Percentiles rank a stretch among this genome's conserved stretches.
Conservation (phyloP, 192 early-diverging fungal genomes). For the Backusella psychrophila region DNA sequence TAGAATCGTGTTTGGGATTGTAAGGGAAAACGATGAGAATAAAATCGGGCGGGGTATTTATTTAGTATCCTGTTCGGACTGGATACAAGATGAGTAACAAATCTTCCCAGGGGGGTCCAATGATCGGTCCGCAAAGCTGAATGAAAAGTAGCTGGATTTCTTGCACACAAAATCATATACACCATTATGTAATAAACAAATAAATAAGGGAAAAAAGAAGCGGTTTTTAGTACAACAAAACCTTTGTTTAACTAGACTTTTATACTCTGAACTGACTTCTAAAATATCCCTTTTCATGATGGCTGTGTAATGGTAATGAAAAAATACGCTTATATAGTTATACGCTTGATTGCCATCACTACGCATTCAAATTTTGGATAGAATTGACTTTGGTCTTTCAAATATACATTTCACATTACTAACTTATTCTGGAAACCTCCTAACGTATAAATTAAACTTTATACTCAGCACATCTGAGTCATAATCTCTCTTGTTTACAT, state of each 20-base stretch:
- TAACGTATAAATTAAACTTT: no score
- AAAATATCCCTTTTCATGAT: neutral
- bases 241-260: neutral
- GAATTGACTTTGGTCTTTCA: no score
- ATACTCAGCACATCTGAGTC: no score
- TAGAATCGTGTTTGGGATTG: neutral
- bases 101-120: constrained; percentile 2
- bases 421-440: neutral
- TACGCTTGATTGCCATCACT: no score
- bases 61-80: neutral
- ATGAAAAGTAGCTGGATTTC: neutral
- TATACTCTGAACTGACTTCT: neutral
- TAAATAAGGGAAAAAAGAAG: neutral
- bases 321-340: no score
- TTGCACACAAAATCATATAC: neutral
- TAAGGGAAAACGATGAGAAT: neutral
- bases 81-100: constrained; percentile 1
- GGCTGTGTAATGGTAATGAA: neutral
- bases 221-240: neutral
- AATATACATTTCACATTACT: neutral
- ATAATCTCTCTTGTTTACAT: neutral
- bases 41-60: neutral
- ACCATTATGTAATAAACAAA: neutral
- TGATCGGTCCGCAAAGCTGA: neutral
- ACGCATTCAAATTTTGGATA: no score